Base-by-base conservation (phyloP, 352 stramenopile species). In the Phytophthora syringae region DNA sequence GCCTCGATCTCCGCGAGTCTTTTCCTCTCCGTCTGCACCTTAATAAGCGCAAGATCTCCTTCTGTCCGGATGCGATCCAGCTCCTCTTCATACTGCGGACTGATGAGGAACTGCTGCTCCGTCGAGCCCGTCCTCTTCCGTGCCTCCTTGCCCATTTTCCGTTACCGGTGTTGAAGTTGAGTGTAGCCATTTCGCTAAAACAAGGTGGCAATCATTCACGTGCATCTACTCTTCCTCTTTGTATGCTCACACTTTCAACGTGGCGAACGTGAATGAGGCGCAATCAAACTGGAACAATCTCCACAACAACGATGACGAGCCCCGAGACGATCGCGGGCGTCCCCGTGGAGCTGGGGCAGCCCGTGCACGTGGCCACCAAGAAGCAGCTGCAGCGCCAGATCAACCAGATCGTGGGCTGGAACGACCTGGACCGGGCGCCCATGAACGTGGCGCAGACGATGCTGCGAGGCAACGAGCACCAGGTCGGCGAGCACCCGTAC, bases 51-150 rank as follows among this genome's bases (percentile, higher is more conserved):
- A 51, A 91, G 45, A 65, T 91, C 82, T 28, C 80, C 82, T 32
- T 91, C 82, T 0, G 80, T 85, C 15, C 82, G 82, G 49, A 93
- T 90, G 61, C 96, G 94, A n/a, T 96, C 92, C 55, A 98, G 77
- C 56, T 94, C 81, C 13, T 97, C 78, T 36, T 94, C 89, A 44
- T 77, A 76, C 60, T 72, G 73, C 5, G 61, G 55, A 11, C 34
- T 67, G 47, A 63, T 60, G 9, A 61, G 20, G 16, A 34, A 25
- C 5, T 48, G 58, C 11, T 61, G 40, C 55, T 60, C 47, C 21
- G 44, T 16, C 6, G 30, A 44, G 40, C 24, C 55, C 21, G n/a
- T 16, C 50, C 57, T 67, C 44, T 58, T 52, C 5, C 39, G 6
- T 6, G 24, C 32, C 21, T 55, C 56, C 48, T 47, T 40, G n/a